These are phyloP conservation scores for Exophiala oligosperma DNA, from an alignment of 2,329 filamentous ascomycete genomes.

Conservation along the genomic window DNA sequence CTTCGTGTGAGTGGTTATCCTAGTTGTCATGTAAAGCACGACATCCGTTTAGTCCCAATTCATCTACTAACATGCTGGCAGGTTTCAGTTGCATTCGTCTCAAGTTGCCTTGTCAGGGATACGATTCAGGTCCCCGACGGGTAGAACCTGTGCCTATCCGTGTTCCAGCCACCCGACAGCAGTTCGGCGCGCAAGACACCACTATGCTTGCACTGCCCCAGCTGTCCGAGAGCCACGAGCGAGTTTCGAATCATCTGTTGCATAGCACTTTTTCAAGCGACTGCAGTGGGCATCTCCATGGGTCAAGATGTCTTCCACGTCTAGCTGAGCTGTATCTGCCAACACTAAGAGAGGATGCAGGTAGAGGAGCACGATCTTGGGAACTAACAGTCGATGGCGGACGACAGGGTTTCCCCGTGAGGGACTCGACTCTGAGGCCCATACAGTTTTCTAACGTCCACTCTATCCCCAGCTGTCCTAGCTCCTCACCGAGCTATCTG, in stretches of 20 bases:
- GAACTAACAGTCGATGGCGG: neutral
- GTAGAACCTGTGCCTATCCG: too few species aligned
- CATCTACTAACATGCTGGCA: too few species aligned
- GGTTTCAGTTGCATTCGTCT: too few species aligned
- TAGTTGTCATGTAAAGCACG: too few species aligned
- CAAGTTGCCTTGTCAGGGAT: neutral
- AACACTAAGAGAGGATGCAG: neutral
- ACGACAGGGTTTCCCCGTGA: neutral
- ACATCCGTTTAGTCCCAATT: too few species aligned
- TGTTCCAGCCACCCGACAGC: too few species aligned
- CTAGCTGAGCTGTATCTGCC: neutral
- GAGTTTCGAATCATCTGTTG: neutral
- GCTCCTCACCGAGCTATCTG: neutral
- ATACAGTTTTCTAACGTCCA: neutral
- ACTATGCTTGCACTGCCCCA: too few species aligned
- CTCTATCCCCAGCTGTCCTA: too few species aligned
- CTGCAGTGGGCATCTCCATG: neutral
- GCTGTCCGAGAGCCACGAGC: neutral
- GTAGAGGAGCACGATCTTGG: too few species aligned
- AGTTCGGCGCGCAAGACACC: too few species aligned
- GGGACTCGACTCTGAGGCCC: neutral
- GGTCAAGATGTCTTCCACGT: neutral
- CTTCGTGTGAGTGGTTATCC: too few species aligned
- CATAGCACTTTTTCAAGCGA: neutral
- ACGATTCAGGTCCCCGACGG: too few species aligned